Percentiles rank a stretch among this genome's conserved stretches.
Evolutionary conservation across 805 yeast species (phyloP).

Genomic region (Yarrowia keelungensis): DNA sequence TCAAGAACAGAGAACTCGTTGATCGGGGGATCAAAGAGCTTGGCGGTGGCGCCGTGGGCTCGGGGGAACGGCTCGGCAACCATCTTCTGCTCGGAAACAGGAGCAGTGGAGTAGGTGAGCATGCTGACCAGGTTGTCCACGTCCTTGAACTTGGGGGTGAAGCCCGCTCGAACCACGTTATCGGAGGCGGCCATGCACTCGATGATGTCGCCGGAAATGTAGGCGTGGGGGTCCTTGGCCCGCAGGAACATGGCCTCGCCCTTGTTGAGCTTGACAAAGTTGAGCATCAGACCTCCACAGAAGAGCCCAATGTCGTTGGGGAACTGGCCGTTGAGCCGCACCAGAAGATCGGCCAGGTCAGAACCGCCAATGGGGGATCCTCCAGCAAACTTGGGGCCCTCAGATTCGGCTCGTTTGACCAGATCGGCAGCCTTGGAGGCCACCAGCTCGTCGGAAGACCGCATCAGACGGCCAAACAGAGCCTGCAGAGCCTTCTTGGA

Average conservation of each 20-base stretch:
- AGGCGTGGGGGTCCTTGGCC: constrained; percentile 98
- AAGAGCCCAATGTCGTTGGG: constrained; percentile 94
- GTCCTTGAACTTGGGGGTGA: constrained; percentile 99
- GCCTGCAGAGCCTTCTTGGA: constrained; percentile 62
- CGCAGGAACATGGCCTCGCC: constrained; percentile 98
- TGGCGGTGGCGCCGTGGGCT: constrained; percentile 48
- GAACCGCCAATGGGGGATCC: constrained; percentile 47
- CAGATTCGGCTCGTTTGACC: constrained; percentile 65
- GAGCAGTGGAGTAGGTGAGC: constrained; percentile 88
- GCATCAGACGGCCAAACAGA: constrained; percentile 86
- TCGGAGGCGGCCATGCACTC: constrained; percentile 99
- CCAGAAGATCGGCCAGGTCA: constrained; percentile 73
- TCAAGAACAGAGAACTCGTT: constrained; percentile 95
- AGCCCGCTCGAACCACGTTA: constrained; percentile 97
- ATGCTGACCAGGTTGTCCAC: constrained; percentile 85
- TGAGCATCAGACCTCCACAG: constrained; percentile 92
- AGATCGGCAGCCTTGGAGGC: constrained; percentile 64
- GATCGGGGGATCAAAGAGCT: constrained; percentile 91
- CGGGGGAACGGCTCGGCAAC: constrained; percentile 60
- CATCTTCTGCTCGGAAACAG: constrained; percentile 95
- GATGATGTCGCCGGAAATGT: constrained; percentile 94
- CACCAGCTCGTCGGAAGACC: constrained; percentile 68
- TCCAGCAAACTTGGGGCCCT: constrained; percentile 64
- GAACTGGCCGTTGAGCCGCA: constrained; percentile 82
- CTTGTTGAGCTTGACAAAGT: constrained; percentile 78